A percentile compares a stretch with the other conserved stretches of the same genome.
Conservation (phyloP, 164 flowering plant species). For the Pachysandra terminalis region DNA sequence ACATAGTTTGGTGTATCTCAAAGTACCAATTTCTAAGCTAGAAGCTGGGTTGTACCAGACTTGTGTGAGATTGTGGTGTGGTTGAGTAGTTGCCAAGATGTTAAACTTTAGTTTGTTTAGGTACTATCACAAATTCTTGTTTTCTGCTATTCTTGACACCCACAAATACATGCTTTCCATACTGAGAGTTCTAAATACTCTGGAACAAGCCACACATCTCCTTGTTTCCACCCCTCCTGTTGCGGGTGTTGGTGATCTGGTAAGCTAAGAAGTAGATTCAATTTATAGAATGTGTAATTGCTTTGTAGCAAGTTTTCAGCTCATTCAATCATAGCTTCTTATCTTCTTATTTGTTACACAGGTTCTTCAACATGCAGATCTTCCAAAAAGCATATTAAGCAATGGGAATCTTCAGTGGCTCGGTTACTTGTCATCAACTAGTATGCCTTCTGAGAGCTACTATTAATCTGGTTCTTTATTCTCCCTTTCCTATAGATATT, state of each 20-base stretch:
- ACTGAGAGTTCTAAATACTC: slow-evolving; percentile 22
- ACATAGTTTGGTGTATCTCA: neutral
- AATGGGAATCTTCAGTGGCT: slow-evolving; percentile 73
- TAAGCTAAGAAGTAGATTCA: slow-evolving; percentile 22
- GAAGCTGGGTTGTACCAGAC: neutral
- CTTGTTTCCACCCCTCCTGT: slow-evolving; percentile 75
- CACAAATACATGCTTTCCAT: slow-evolving; percentile 30
- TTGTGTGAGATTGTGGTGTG: neutral
- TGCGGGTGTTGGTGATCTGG: slow-evolving; percentile 73
- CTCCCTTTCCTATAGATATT: no score
- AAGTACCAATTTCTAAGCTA: neutral
- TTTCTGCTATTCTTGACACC: slow-evolving; percentile 1
- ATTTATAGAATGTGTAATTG: neutral
- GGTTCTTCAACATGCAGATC: slow-evolving; percentile 59
- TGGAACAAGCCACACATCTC: slow-evolving; percentile 61
- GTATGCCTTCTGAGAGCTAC: slow-evolving; percentile 31
- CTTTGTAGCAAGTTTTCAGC: neutral
- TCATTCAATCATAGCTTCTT: neutral
- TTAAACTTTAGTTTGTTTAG: neutral
- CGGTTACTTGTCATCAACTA: slow-evolving; percentile 81
- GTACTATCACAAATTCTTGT: neutral
- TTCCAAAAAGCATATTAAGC: slow-evolving; percentile 31
- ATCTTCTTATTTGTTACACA: slow-evolving; percentile 16
- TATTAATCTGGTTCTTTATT: no score
- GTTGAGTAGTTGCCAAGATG: neutral